Evolutionary conservation across 257 asterid species (phyloP), one percentile per base, ranked within the genome.

Genomic region (Salvia hispanica): DNA sequence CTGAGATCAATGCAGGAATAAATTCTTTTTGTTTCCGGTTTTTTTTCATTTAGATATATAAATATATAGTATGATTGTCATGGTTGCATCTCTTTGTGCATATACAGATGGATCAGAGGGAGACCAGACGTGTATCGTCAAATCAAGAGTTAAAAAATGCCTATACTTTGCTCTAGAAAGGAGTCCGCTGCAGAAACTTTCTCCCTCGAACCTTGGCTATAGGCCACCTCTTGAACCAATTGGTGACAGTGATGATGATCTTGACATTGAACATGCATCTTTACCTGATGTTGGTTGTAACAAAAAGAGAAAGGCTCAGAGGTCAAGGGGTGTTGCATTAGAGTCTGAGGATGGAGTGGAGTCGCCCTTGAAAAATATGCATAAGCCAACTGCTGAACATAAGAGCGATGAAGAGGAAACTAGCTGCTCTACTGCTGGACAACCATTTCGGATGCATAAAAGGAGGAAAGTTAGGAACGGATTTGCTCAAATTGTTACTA

Each of bases 241-340:
- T 42, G 66, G 67, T 69, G 91, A 76, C 70, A 71, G 82, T 3
- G 91, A 82, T 57, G 88, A 70, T 36, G 83, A 82, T 72, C 64
- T 55, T 42, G 62, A 67, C 14, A 25, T 54, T 61, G 73, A 36
- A 50, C 47, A 18, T 43, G 11, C 31, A 7, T 37, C 64, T 12
- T 56, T 40, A 6, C 46, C 58, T 33, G 60, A 39, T 15, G 68
- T 47, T 68, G 52, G 72, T 58, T 3, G 53, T 57, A 61, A 44
- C 37, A 71, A 21, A 42, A 57, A 46, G 14, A 74, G 57, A 13
- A 55, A 15, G 57, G 69, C 45, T 11, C 5, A n/a, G 45, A 69
- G 56, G 33, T 64, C 73, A 36, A 58, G 47, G 58, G 68, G 72
- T 78, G 43, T 9, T 69, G 81, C 71, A 60, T 63, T 58, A 15